Evolutionary conservation across 2,329 filamentous ascomycete genomes (phyloP).

Genomic region (Hypoxylon sp.): DNA sequence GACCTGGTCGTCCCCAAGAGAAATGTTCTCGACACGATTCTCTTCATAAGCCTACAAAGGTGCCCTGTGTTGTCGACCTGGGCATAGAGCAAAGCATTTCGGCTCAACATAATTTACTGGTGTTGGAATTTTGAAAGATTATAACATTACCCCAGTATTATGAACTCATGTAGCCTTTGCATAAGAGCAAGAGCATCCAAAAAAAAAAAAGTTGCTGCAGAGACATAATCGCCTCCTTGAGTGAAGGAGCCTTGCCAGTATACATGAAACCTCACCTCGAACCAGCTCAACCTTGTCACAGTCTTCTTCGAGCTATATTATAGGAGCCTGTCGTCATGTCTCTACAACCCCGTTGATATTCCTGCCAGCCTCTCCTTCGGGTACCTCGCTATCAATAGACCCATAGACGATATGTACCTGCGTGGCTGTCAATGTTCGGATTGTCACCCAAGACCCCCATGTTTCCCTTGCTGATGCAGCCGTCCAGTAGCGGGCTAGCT

Average conservation of each 20-base stretch:
- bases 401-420: slow-evolving; percentile 48
- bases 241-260: neutral
- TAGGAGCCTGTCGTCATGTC: slow-evolving; percentile 1
- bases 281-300: neutral
- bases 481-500: slow-evolving; percentile 42
- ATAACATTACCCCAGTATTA: neutral
- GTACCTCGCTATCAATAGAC: slow-evolving; percentile 31
- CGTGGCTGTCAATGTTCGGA: slow-evolving; percentile 47
- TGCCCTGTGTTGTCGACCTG: neutral
- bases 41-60: neutral
- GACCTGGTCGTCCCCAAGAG: neutral
- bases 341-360: neutral
- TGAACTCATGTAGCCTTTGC: neutral
- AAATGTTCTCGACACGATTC: neutral
- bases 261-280: neutral
- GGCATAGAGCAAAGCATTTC: neutral
- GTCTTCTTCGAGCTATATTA: slow-evolving; percentile 3
- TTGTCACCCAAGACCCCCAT: slow-evolving; percentile 47
- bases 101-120: neutral
- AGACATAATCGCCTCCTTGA: slow-evolving; percentile 2
- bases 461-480: slow-evolving; percentile 43
- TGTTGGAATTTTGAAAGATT: neutral
- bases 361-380: neutral
- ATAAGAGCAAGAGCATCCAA: neutral
- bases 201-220: slow-evolving; percentile 9